Conservation (phyloP, 805 yeast species). For the Wickerhamiella occidentalis region DNA sequence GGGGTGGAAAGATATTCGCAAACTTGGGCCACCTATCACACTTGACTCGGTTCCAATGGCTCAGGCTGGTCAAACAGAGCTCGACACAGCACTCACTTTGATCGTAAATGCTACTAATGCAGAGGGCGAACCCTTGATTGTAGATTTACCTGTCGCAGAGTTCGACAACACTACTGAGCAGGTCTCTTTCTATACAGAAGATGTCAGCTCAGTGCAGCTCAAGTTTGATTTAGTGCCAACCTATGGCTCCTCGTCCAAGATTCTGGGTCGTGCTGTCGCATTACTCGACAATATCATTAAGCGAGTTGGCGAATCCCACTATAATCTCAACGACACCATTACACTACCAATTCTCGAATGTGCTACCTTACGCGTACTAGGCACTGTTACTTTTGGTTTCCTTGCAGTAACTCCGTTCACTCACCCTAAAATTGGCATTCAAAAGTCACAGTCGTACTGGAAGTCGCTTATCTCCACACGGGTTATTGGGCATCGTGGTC, state of each 20-base stretch:
- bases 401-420: constrained; percentile 58
- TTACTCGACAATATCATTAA: constrained; percentile 44
- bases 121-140: constrained; percentile 42
- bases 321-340: constrained; percentile 52
- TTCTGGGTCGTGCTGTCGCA: constrained; percentile 79
- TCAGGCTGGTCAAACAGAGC: constrained; percentile 64
- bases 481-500: constrained; percentile 91
- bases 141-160: constrained; percentile 78
- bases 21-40: constrained; percentile 44
- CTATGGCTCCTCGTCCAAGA: constrained; percentile 36
- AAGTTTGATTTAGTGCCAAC: constrained; percentile 86
- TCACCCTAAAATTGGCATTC: constrained; percentile 55
- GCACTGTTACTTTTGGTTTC: constrained; percentile 64
- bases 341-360: constrained; percentile 69
- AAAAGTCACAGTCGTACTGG: constrained; percentile 74
- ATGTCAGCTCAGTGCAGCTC: constrained; percentile 34
- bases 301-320: constrained; percentile 26
- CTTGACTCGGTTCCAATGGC: constrained; percentile 65
- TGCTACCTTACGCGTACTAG: constrained; percentile 60
- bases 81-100: constrained; percentile 77
- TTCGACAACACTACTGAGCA: constrained; percentile 50
- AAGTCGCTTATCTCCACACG: constrained; percentile 75
- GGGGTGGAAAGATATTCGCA: constrained; percentile 74
- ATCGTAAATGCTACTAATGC: constrained; percentile 39
- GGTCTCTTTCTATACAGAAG: constrained; percentile 51